These are phyloP conservation scores for Colletotrichum nymphaeae DNA, from an alignment of 2,329 filamentous ascomycete species.

Conservation along the genomic window DNA sequence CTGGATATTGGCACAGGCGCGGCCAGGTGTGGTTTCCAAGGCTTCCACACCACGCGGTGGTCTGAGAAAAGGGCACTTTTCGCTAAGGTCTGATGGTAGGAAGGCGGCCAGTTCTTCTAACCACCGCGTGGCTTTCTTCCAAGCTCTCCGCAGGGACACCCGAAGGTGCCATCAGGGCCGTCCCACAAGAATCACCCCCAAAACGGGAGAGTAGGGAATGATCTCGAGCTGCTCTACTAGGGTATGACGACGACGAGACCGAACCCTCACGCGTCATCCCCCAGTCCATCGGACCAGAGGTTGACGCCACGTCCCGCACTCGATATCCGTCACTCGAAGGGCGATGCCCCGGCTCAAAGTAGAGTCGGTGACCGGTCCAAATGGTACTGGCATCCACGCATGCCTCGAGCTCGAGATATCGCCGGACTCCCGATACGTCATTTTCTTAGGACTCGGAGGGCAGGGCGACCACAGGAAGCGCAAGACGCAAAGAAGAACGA, in stretches of 20 bases:
- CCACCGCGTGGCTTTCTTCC: too few relatives aligned
- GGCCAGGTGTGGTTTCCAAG: background rate
- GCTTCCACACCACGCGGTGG: too few relatives aligned
- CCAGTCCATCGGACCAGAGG: background rate
- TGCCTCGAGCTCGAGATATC: constrained; percentile 11
- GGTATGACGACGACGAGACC: background rate
- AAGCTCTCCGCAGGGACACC: constrained; percentile 1
- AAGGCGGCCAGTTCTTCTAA: too few relatives aligned
- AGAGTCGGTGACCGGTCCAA: background rate
- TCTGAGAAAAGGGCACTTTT: too few relatives aligned
- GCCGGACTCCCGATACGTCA: background rate
- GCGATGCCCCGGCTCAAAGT: background rate
- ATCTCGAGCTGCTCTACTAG: background rate
- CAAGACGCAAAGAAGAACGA: constrained; percentile 10
- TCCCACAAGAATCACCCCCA: constrained; percentile 1
- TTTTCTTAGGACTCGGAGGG: background rate
- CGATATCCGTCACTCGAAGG: background rate
- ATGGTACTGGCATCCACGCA: background rate
- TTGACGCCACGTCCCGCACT: background rate
- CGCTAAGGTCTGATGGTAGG: too few relatives aligned
- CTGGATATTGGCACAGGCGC: too few relatives aligned
- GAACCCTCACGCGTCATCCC: background rate
- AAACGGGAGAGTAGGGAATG: constrained; percentile 2
- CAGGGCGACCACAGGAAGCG: background rate
- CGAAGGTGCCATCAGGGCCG: background rate